phyloP scores from a whole-genome alignment of 106 monocot species.

The Ottelia alismoides region DNA sequence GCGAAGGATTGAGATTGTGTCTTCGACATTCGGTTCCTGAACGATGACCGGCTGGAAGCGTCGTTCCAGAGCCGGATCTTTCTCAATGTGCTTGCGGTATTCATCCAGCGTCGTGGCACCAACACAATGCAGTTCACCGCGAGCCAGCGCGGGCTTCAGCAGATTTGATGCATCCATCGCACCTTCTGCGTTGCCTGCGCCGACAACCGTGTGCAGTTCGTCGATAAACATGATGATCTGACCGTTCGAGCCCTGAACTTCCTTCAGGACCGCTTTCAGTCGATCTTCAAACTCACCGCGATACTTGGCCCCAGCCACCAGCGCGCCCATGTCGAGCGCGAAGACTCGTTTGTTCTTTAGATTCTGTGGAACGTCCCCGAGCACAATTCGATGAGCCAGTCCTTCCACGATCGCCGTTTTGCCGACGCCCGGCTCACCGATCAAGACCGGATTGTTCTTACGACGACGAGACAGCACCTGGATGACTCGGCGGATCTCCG shows the following conservation, averaged over 20 bases:
- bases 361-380: conserved; percentile 47
- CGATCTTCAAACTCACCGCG: conserved; percentile 5
- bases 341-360: conserved; percentile 34
- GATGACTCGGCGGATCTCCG: conserved; percentile 38
- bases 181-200: too few species aligned
- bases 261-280: conserved; percentile 53
- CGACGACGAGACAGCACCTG: conserved; percentile 32
- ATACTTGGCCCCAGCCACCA: conserved; percentile 56
- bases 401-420: conserved; percentile 62
- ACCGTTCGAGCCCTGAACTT: conserved; percentile 43
- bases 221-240: conserved; percentile 61
- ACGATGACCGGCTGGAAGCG: conserved; percentile 17
- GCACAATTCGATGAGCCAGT: conserved; percentile 44
- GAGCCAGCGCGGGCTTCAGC: conserved; percentile 61
- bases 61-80: conserved; percentile 18
- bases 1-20: conserved; percentile 6
- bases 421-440: too few species aligned
- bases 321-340: conserved; percentile 43
- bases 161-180: conserved; percentile 48
- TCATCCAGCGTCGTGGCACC: too few species aligned
- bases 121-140: too few species aligned
- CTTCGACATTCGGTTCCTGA: conserved; percentile 35
- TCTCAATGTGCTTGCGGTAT: too few species aligned
- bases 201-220: too few species aligned
- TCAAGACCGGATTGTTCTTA: too few species aligned